phyloP scores from a whole-genome alignment of 1,284 basidiomycete genomes.

The Tilletia indica region DNA sequence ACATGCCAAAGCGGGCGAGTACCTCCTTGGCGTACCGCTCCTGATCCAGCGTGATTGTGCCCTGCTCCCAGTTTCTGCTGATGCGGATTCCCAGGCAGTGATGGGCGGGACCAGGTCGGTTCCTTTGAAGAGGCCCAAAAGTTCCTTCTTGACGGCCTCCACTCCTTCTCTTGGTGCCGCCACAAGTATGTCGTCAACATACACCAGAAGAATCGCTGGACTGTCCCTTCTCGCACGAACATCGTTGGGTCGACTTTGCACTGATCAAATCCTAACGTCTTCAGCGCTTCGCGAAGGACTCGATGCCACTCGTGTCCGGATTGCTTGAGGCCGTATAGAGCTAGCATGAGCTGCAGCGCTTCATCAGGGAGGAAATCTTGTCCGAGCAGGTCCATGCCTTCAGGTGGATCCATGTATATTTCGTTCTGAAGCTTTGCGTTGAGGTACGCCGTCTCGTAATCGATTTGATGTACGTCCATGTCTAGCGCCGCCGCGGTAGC shows the following conservation, averaged over 20 bases:
- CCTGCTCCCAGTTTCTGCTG: not conserved
- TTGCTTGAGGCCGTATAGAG: conserved; percentile 8
- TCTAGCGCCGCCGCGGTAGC: not conserved
- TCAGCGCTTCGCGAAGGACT: not conserved
- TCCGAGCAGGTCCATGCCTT: not conserved
- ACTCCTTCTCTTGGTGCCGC: not conserved
- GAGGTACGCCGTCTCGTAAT: conserved; percentile 13
- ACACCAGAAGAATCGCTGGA: not conserved
- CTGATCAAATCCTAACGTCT: not conserved
- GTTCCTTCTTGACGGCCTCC: not conserved
- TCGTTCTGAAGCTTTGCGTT: conserved; percentile 8
- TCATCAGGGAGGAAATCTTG: not conserved
- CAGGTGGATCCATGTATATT: conserved; percentile 1
- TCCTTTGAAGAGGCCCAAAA: not conserved
- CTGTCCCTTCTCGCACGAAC: not conserved
- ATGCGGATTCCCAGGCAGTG: conserved; percentile 4
- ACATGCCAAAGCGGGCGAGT: conserved; percentile 3
- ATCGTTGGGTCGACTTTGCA: not conserved
- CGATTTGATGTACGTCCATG: conserved; percentile 8
- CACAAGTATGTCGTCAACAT: conserved; percentile 2
- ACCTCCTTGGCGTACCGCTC: not conserved
- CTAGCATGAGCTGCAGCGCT: not conserved
- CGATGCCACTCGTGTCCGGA: conserved; percentile 10
- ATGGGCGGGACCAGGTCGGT: not conserved
- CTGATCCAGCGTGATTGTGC: too few species aligned